These are phyloP conservation scores for Nannochloropsis limnetica DNA, from an alignment of 352 stramenopile species.

Conservation along the genomic window DNA sequence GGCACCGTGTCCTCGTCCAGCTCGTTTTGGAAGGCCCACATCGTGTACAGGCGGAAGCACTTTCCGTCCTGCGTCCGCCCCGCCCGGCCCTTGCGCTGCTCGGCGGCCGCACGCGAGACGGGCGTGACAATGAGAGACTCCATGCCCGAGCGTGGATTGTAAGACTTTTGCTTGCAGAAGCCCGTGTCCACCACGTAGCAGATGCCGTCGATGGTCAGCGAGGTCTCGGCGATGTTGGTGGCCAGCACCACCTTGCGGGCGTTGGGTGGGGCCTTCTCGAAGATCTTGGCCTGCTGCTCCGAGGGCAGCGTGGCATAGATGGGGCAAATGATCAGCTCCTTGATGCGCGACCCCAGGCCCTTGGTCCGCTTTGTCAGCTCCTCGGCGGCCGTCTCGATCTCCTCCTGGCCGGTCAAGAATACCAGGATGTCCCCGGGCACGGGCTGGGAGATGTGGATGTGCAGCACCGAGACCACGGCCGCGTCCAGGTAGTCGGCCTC, in stretches of 20 bases:
- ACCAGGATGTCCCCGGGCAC: conserved; percentile 93
- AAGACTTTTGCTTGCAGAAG: conserved; percentile 99
- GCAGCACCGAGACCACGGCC: conserved; percentile 89
- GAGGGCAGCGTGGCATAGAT: conserved; percentile 97
- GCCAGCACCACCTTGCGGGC: conserved; percentile 94
- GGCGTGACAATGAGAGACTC: conserved; percentile 96
- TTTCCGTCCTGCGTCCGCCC: conserved; percentile 92
- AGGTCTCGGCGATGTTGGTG: conserved; percentile 99
- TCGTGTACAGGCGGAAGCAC: conserved; percentile 98
- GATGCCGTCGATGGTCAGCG: conserved; percentile 97
- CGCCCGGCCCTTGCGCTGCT: conserved; percentile 83
- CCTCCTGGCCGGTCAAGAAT: conserved; percentile 98
- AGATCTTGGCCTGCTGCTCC: conserved; percentile 97
- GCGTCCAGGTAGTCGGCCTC: conserved; percentile 98
- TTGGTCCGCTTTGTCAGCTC: conserved; percentile 81
- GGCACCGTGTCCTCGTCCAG: conserved; percentile 93
- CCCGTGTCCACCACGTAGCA: conserved; percentile 98
- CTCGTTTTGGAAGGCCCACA: conserved; percentile 97
- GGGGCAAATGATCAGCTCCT: conserved; percentile 94
- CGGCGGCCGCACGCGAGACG: conserved; percentile 89
- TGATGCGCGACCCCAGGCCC: conserved; percentile 87
- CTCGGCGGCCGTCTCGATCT: conserved; percentile 96
- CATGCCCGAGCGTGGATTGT: conserved; percentile 96
- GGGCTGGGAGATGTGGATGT: conserved; percentile 97
- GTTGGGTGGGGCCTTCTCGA: conserved; percentile 86